Base-by-base conservation (phyloP, 2,329 filamentous ascomycete species). In the Fusarium neocosmosporiellum region DNA sequence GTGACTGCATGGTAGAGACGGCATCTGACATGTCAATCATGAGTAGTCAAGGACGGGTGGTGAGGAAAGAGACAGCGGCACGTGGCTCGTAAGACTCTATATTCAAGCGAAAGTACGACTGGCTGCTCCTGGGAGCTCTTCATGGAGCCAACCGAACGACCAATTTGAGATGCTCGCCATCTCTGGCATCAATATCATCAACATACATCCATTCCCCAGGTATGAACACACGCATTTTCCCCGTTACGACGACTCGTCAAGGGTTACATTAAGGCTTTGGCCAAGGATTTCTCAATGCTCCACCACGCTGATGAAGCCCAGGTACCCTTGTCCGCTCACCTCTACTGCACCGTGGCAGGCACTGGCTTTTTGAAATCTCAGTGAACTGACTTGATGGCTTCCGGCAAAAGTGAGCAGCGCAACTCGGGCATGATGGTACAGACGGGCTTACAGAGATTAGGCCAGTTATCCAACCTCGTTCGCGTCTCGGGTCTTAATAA, bases 1-100 rank as follows among this genome's bases (percentile, higher is more conserved):
- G 73, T 73, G 70, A 71, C 59, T 73, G 67, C 70, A 72, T 53
- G 48, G 16, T 67, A 39, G 48, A 67, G 63, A 63, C 71, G 63
- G 67, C 67, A 72, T 72, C 71, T 74, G 71, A 69, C 65, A 73
- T 73, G 65, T 71, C 65, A 69, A 72, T 63, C 68, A 73, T 74
- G 71, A 67, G 64, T 58, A 27, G 68, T 57, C 73, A 66, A 74
- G 18, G 69, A 66, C 67, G 63, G 69, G 71, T 58, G 43, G 71
- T 58, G 43, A 59, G 72, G 53, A 67, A 74, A 72, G 66, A 70
- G 62, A 65, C 71, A 65, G 65, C 72, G 53, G 65, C 61, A 66
- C 69, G 53, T 63, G 65, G 55, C 59, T 72, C 69, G 33, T 53
- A 50, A 63, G 61, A 33, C 63, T 59, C 43, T 43, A 33, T 63